phyloP scores from a whole-genome alignment of 768 basidiomycete genomes.

The Leccinum subgranulosum region DNA sequence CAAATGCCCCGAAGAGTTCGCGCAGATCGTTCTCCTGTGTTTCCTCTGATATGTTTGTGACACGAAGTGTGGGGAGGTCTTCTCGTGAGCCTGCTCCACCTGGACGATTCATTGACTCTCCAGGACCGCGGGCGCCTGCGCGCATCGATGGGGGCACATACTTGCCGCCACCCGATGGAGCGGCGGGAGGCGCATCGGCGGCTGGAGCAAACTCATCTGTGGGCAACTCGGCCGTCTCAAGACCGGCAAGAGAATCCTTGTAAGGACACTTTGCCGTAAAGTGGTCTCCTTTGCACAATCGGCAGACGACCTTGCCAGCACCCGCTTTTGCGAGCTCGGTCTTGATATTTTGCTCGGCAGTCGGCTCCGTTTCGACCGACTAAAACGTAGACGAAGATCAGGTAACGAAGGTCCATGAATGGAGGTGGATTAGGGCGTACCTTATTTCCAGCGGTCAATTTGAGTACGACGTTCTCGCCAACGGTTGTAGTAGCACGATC shows the following conservation, averaged over 20 bases:
- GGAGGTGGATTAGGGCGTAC: conserved; percentile 29
- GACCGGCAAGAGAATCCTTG: conserved; percentile 85
- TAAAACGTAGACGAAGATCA: conserved; percentile 21
- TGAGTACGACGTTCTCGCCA: conserved; percentile 67
- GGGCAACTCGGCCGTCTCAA: conserved; percentile 54
- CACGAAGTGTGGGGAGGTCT: conserved; percentile 93
- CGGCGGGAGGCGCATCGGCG: conserved; percentile 26
- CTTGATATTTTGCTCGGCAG: conserved; percentile 65
- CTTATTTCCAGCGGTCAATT: conserved; percentile 62
- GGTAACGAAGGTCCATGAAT: not conserved
- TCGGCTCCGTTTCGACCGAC: conserved; percentile 64
- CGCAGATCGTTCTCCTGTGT: conserved; percentile 93
- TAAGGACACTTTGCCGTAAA: conserved; percentile 99
- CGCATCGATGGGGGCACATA: conserved; percentile 96
- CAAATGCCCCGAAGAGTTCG: conserved; percentile 85
- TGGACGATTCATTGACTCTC: conserved; percentile 63
- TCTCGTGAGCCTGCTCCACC: conserved; percentile 62
- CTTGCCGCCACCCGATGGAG: conserved; percentile 67
- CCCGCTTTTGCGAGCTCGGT: conserved; percentile 66
- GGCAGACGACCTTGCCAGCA: conserved; percentile 85
- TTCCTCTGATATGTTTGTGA: conserved; percentile 96
- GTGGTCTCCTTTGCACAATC: conserved; percentile 94
- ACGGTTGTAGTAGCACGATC: conserved; percentile 94
- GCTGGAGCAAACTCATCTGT: conserved; percentile 36
- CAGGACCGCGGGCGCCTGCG: conserved; percentile 59